phyloP scores from a whole-genome alignment of 805 yeast genomes.

The Tetrapisispora nanseiensis region DNA sequence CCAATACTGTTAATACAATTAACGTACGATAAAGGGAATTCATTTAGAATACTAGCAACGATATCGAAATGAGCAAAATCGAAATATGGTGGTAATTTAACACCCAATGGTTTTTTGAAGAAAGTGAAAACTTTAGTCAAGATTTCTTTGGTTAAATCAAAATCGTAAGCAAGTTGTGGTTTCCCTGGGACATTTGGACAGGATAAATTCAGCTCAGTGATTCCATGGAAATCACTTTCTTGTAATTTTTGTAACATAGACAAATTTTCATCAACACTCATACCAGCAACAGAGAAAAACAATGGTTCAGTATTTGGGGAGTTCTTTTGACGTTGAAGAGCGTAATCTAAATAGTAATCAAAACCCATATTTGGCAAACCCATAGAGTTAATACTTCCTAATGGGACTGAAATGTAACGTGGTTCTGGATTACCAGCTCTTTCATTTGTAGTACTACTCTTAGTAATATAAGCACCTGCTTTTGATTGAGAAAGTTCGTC shows the following conservation, averaged over 20 bases:
- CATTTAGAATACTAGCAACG: conserved; percentile 20
- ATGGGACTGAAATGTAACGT: conserved; percentile 24
- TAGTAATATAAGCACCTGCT: conserved; percentile 26
- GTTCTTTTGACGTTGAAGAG: conserved; percentile 13
- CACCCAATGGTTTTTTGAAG: conserved; percentile 25
- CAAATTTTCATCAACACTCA: conserved; percentile 24
- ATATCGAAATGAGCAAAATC: conserved; percentile 28
- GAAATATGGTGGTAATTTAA: conserved; percentile 26
- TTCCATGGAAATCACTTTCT: conserved; percentile 20
- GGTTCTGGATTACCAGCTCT: conserved; percentile 27
- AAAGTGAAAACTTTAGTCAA: conserved; percentile 19
- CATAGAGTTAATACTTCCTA: conserved; percentile 28
- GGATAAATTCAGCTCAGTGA: conserved; percentile 24
- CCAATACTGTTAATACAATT: conserved; percentile 27
- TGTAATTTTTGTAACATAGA: conserved; percentile 18
- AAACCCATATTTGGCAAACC: conserved; percentile 27
- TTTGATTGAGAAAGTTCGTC: conserved; percentile 18
- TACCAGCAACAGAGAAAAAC: conserved; percentile 27
- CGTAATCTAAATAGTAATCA: conserved; percentile 23
- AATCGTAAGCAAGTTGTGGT: conserved; percentile 28
- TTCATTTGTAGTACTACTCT: conserved; percentile 20
- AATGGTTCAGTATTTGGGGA: conserved; percentile 11
- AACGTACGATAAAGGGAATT: conserved; percentile 22
- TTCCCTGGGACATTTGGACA: conserved; percentile 30
- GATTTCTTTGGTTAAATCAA: conserved; percentile 20